These are phyloP conservation scores for Olyra latifolia DNA, from an alignment of 176 grass and related monocot species.

Conservation along the genomic window DNA sequence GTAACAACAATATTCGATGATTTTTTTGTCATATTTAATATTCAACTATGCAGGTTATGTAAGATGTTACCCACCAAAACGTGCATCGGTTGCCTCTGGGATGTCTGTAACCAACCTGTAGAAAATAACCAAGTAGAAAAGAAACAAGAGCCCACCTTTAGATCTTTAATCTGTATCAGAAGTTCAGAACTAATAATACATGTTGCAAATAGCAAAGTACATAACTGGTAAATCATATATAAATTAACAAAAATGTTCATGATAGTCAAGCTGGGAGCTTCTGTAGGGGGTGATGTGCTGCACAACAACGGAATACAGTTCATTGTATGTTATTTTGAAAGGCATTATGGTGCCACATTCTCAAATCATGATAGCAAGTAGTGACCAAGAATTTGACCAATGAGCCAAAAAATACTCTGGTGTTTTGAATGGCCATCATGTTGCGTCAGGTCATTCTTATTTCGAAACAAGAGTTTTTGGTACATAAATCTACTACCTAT, in stretches of 20 bases:
- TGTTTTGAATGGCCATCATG: not conserved
- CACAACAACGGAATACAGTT: not conserved
- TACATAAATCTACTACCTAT: not conserved
- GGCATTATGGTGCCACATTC: slow-evolving; percentile 2
- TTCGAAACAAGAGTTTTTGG: not conserved
- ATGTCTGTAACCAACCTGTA: slow-evolving; percentile 91
- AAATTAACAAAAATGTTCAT: slow-evolving; percentile 14
- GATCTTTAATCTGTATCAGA: slow-evolving; percentile 31
- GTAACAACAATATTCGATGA: not conserved
- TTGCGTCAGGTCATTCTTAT: too few relatives aligned
- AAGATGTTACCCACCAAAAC: slow-evolving; percentile 72
- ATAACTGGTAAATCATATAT: slow-evolving; percentile 10
- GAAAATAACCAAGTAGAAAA: slow-evolving; percentile 30
- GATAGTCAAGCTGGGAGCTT: not conserved
- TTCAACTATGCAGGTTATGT: slow-evolving; percentile 29
- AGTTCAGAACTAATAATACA: slow-evolving; percentile 8
- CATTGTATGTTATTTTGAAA: slow-evolving; percentile 14
- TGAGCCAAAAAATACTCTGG: not conserved
- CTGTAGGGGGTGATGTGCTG: not conserved
- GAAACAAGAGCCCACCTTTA: slow-evolving; percentile 28
- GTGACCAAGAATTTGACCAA: not conserved
- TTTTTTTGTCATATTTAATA: slow-evolving; percentile 22
- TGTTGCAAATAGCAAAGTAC: slow-evolving; percentile 14
- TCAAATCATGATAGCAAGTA: slow-evolving; percentile 1
- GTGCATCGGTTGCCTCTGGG: slow-evolving; percentile 67